A percentile compares a stretch with the other conserved stretches of the same genome.
These are phyloP conservation scores for Euphorbia tirucalli DNA, from an alignment of 345 rosid species.

Conservation along the genomic window DNA sequence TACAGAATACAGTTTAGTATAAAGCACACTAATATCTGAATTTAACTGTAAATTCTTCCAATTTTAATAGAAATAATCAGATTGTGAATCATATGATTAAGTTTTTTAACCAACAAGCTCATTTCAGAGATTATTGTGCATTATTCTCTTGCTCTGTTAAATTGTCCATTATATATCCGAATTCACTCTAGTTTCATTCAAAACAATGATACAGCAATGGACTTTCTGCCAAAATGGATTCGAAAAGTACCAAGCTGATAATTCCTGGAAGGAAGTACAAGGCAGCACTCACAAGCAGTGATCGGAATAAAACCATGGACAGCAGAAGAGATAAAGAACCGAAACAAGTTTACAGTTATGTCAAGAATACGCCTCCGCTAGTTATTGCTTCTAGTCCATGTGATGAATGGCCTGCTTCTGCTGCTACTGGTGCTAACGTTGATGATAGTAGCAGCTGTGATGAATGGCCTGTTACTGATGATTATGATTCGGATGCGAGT, in stretches of 20 bases:
- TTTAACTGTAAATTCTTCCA: too few species aligned
- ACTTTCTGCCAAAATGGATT: slow-evolving; percentile 35
- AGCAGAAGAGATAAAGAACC: slow-evolving; percentile 44
- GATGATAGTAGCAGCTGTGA: slow-evolving; percentile 34
- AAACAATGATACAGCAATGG: background rate
- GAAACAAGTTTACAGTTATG: slow-evolving; percentile 30
- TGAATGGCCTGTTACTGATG: slow-evolving; percentile 46
- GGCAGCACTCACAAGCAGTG: background rate
- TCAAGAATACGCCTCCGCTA: slow-evolving; percentile 35
- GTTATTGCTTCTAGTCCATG: slow-evolving; percentile 36
- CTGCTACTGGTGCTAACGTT: slow-evolving; percentile 14
- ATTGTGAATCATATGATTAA: too few species aligned
- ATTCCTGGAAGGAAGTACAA: slow-evolving; percentile 41
- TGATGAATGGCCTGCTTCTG: slow-evolving; percentile 16
- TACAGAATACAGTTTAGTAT: too few species aligned
- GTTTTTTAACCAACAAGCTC: background rate
- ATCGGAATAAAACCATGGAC: slow-evolving; percentile 26
- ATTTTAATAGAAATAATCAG: too few species aligned
- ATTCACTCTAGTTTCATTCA: background rate
- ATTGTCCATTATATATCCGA: background rate
- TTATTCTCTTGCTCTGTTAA: background rate
- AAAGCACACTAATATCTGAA: too few species aligned
- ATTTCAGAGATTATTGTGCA: background rate
- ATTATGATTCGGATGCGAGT: slow-evolving; percentile 55
- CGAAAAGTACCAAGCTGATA: slow-evolving; percentile 55